Conservation (phyloP, 768 basidiomycete species). For the Lyophyllum decastes region DNA sequence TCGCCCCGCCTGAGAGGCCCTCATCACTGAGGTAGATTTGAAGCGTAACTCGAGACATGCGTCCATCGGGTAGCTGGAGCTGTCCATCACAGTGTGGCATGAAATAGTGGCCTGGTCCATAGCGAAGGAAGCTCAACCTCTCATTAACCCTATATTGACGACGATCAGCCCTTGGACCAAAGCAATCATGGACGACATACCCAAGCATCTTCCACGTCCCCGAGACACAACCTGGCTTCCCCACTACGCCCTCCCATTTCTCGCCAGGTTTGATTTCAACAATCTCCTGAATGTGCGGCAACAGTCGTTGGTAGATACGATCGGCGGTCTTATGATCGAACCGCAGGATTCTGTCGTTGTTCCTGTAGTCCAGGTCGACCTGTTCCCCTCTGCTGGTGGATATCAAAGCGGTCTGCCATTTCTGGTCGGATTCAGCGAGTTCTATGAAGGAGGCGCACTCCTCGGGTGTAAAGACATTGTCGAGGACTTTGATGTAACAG, state of each 20-base stretch:
- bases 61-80: conserved; percentile 35
- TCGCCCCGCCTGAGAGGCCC: conserved; percentile 40
- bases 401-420: conserved; percentile 37
- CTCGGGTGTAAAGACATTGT: conserved; percentile 35
- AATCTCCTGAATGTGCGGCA: conserved; percentile 33
- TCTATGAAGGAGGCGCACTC: conserved; percentile 35
- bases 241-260: conserved; percentile 22
- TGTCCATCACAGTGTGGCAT: conserved; percentile 40
- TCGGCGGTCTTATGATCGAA: conserved; percentile 29
- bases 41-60: conserved; percentile 39
- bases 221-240: conserved; percentile 23
- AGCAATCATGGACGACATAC: conserved; percentile 18
- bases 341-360: conserved; percentile 35
- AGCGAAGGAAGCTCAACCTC: conserved; percentile 44
- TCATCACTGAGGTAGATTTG: conserved; percentile 47
- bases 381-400: conserved; percentile 19
- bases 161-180: neutral
- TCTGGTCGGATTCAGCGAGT: conserved; percentile 25
- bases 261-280: conserved; percentile 28
- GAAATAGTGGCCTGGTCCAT: conserved; percentile 46
- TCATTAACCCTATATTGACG: conserved; percentile 37
- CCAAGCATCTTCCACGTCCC: conserved; percentile 35
- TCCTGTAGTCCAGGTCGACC: conserved; percentile 33
- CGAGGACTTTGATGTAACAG: conserved; percentile 38
- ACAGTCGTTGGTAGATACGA: conserved; percentile 31